Evolutionary conservation across 2,329 filamentous ascomycete genomes (phyloP).

Genomic region (Beauveria caledonica): DNA sequence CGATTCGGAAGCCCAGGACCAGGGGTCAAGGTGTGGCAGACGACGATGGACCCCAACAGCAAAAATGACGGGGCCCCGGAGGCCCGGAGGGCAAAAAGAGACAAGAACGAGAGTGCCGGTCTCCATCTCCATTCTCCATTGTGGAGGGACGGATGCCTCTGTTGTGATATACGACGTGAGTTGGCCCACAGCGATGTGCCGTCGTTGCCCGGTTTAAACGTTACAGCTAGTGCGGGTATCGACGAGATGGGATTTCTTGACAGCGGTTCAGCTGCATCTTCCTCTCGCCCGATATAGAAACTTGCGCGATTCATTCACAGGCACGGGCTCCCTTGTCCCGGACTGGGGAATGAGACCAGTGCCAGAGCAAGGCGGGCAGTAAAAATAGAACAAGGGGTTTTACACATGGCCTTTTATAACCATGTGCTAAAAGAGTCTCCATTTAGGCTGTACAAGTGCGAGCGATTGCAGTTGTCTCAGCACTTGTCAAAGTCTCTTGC

Average conservation of each 20-base stretch:
- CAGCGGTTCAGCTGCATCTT: conserved; percentile 5
- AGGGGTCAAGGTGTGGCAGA: background rate
- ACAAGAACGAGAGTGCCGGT: background rate
- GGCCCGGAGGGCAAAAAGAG: background rate
- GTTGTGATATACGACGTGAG: background rate
- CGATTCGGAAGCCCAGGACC: background rate
- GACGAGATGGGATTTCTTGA: background rate
- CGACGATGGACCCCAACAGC: background rate
- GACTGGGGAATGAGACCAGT: background rate
- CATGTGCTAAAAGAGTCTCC: background rate
- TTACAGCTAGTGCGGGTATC: conserved; percentile 12
- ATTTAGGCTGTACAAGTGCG: background rate
- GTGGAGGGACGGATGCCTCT: conserved; percentile 5
- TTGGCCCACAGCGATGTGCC: conserved; percentile 2
- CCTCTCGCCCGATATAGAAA: conserved; percentile 6
- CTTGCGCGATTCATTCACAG: conserved; percentile 1
- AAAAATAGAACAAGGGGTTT: background rate
- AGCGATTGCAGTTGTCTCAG: background rate
- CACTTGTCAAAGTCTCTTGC: no score
- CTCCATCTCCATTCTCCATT: background rate
- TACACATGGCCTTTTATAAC: background rate
- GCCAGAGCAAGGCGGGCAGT: background rate
- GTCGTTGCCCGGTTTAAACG: conserved; percentile 8
- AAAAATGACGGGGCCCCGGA: conserved; percentile 8
- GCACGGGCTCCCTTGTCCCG: background rate